Percentiles rank a stretch among this genome's conserved stretches.
Evolutionary conservation across 75 land plant genomes (phyloP).

Genomic region (Larix kaempferi): DNA sequence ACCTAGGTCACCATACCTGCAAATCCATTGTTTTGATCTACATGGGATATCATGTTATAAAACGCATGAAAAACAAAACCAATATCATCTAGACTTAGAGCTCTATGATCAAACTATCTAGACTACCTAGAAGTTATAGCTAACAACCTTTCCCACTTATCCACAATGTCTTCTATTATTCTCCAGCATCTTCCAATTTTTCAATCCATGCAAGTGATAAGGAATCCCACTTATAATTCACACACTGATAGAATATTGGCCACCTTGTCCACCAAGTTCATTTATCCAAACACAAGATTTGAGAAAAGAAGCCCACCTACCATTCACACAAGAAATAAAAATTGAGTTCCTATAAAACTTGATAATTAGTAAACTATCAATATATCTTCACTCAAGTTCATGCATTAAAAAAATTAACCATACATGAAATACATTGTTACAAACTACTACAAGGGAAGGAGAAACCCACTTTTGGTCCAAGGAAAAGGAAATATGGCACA

Average conservation of each 20-base stretch:
- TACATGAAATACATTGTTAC: neutral
- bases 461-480: conserved; percentile 62
- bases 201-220: conserved; percentile 72
- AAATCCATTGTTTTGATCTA: conserved; percentile 65
- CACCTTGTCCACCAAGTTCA: conserved; percentile 43
- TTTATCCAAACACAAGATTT: too few relatives aligned
- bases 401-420: neutral
- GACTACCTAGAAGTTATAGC: neutral
- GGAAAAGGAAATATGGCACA: conserved; percentile 75
- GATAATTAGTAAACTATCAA: conserved; percentile 3
- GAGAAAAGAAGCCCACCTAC: conserved; percentile 17
- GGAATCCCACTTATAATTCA: conserved; percentile 59
- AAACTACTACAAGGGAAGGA: conserved; percentile 1
- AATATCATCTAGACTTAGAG: neutral
- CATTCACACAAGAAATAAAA: conserved; percentile 97
- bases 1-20: too few relatives aligned
- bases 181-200: conserved; percentile 68
- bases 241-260: too few relatives aligned
- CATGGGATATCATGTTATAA: conserved; percentile 39
- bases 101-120: neutral
- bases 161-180: conserved; percentile 65
- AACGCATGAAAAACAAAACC: neutral
- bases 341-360: conserved; percentile 52
- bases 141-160: conserved; percentile 56
- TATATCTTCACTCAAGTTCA: neutral